Evolutionary conservation across 495 filamentous ascomycete genomes (phyloP).

Genomic region (Lindgomyces ingoldianus): DNA sequence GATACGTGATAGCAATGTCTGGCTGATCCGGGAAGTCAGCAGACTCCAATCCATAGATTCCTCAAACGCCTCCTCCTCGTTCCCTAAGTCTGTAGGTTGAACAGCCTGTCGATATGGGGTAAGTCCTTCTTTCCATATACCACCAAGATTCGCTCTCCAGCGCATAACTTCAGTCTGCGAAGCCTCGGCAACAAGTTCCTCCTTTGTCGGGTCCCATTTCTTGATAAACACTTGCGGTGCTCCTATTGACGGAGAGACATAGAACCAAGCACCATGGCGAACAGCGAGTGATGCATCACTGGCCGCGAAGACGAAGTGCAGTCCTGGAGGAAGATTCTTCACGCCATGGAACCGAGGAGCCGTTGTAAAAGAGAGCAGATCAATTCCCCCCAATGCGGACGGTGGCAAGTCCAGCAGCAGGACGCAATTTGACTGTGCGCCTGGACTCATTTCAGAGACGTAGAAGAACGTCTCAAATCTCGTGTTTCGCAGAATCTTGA

Average conservation of each 20-base stretch:
- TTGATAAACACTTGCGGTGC: conserved; percentile 53
- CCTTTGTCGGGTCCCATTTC: conserved; percentile 56
- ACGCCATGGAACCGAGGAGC: conserved; percentile 58
- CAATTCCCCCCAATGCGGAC: conserved; percentile 44
- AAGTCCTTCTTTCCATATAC: conserved; percentile 48
- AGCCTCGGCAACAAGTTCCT: conserved; percentile 42
- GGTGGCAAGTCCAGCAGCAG: conserved; percentile 45
- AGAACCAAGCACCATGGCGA: conserved; percentile 63
- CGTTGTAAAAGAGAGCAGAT: conserved; percentile 50
- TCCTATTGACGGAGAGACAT: conserved; percentile 41
- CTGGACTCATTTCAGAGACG: conserved; percentile 28
- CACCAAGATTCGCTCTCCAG: conserved; percentile 49
- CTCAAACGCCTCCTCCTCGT: conserved; percentile 37
- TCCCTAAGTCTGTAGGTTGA: neutral
- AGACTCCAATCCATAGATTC: conserved; percentile 45
- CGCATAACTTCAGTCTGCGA: conserved; percentile 39
- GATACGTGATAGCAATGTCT: conserved; percentile 51
- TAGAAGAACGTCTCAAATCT: conserved; percentile 29
- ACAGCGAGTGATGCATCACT: conserved; percentile 52
- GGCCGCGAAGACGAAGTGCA: conserved; percentile 60
- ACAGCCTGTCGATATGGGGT: conserved; percentile 48
- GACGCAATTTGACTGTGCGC: conserved; percentile 31
- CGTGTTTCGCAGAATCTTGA: conserved; percentile 29
- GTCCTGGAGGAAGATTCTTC: conserved; percentile 58
- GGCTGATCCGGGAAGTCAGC: conserved; percentile 55